Evolutionary conservation across 768 basidiomycete genomes (phyloP), one percentile per base, ranked within the genome.

Genomic region (Amanita pseudoporphyria): DNA sequence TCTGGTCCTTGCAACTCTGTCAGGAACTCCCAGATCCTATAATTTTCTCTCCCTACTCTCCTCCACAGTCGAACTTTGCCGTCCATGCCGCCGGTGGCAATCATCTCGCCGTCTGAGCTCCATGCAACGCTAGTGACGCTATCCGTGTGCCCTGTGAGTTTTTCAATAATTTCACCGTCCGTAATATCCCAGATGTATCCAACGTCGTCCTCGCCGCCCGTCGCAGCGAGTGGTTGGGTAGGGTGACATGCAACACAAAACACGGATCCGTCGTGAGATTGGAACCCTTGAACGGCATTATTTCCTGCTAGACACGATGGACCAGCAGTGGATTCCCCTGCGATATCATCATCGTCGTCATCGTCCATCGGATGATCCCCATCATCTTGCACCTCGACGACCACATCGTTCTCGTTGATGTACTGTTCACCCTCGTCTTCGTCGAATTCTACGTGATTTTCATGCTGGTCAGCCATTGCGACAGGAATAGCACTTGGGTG

Each of bases 41-140:
- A 87, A 53, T 83, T 67, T 39, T 83, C 81, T 56, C 71, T 84
- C 4, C 82, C 84, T 12, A 91, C 85, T 58, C 91, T 73, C 60
- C 85, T 71, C 96, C 96, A 99, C 53, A 99, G 70, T 53, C 94
- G 74, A 33, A 97, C 84, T 62, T 81, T 84, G 7, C 96, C 96
- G 59, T 99, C 96, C 96, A 99, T 98, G 0, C 96, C 96, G 9
- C 95, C 96, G 0, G 94, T 96, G 13, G 94, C 82, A 51, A 94
- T 74, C 77, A 96, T 76, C 67, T 96, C 86, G 2, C 96, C 96
- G 62, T 98, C 95, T 0, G 70, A 58, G 62, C 82, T 95, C 77
- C 88, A 99, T 18, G 74, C 82, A 3, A 77, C 74, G 47, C 73
- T 73, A 4, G 82, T 82, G 41, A 99, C 91, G 54, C 90, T 93